Base-by-base conservation (phyloP, 1,284 basidiomycete genomes). In the Marasmius tenuissimus region DNA sequence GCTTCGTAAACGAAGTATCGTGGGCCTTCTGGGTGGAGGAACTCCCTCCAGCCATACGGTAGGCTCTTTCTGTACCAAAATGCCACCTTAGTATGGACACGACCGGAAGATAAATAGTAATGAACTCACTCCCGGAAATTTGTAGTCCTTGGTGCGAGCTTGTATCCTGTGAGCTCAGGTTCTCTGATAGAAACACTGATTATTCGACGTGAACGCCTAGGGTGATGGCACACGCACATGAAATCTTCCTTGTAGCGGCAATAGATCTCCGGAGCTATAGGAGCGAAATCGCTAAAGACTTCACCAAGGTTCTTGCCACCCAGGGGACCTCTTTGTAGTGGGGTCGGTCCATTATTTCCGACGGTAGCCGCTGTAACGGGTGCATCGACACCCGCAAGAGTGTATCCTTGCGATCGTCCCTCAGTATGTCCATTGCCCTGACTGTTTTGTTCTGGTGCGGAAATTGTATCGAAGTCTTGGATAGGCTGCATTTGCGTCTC, bases 21-120 rank as follows among this genome's bases (percentile, higher is more conserved):
- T 8, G 70, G 68, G 6, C 79, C 78, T 69, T 79, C 78, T 0
- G 76, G 77, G 62, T 79, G 77, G 1, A 63, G 57, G 14, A 63
- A 52, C 37, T 59, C 65, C 2, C 55, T 60, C 74, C 74, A 75
- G 14, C 70, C 73, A 18, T 42, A 1, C 10, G 67, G 68, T 4
- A 54, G 34, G 18, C 37, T 12, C 38, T 20, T 4, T 6, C 52
- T 54, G 5, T n/a, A 34, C 7, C 12, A 34, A 52, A 4, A 27
- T 27, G 4, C 27, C 27, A 27, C 27, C 27, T 27, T 27, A 27
- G 27, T 27, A 27, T 27, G 27, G 4, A 27, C 27, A 27, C 27
- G 27, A 27, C 27, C 27, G 27, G 4, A 27, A 12, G 9, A 38
- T 34, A 3, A 11, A 34, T 35, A 54, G 14, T 14, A 16, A 7